Evolutionary conservation across 345 rosid genomes (phyloP).

Genomic region (Chamaenerion angustifolium): DNA sequence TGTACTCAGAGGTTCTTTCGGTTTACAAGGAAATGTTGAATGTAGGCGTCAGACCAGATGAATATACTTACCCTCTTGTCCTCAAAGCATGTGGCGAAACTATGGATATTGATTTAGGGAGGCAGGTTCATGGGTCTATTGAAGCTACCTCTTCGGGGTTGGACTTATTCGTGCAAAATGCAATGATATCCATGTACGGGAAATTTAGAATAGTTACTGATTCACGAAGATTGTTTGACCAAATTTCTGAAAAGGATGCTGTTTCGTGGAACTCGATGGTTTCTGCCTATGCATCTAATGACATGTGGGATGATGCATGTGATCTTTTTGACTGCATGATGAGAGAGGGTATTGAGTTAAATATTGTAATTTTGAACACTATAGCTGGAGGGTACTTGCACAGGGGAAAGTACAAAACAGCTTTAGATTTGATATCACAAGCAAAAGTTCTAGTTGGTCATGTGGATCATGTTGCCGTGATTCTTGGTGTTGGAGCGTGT

Average conservation of each 20-base stretch:
- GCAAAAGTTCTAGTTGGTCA: conserved; percentile 22
- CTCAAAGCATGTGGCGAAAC: conserved; percentile 68
- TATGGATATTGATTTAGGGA: conserved; percentile 37
- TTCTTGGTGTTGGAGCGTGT: conserved; percentile 59
- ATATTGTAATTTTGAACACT: conserved; percentile 56
- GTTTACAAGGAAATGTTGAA: conserved; percentile 39
- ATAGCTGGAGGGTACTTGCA: conserved; percentile 43
- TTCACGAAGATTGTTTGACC: conserved; percentile 39
- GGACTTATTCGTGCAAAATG: conserved; percentile 56
- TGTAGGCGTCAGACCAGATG: conserved; percentile 48
- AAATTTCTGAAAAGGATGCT: conserved; percentile 50
- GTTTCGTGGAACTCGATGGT: conserved; percentile 74
- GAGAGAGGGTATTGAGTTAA: conserved; percentile 24
- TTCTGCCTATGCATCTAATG: conserved; percentile 42
- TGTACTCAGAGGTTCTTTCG: conserved; percentile 28
- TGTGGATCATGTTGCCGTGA: conserved; percentile 42
- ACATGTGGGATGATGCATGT: conserved; percentile 60
- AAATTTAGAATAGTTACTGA: conserved; percentile 33
- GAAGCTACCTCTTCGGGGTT: conserved; percentile 18
- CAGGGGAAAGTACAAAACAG: conserved; percentile 32
- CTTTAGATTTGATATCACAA: conserved; percentile 39
- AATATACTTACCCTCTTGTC: conserved; percentile 66
- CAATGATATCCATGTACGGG: conserved; percentile 71
- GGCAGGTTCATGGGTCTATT: conserved; percentile 39
- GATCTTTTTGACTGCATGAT: conserved; percentile 44